phyloP scores from a whole-genome alignment of 2,329 filamentous ascomycete species.

The Ophiocordyceps camponoti-floridani region DNA sequence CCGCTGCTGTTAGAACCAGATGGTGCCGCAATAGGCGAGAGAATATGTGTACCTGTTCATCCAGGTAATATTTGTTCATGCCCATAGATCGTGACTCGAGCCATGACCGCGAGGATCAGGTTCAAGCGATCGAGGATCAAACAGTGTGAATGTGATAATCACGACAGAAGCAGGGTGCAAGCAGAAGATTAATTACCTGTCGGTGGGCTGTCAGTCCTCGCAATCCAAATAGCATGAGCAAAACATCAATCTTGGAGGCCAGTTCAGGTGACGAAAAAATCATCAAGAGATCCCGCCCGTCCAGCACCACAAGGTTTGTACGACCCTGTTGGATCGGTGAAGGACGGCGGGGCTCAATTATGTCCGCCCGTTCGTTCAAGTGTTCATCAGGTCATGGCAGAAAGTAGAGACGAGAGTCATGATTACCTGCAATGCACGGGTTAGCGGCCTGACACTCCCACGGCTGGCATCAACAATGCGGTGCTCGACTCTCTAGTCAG shows the following conservation, averaged over 20 bases:
- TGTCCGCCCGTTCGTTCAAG: slow-evolving; percentile 57
- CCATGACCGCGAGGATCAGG: slow-evolving; percentile 9
- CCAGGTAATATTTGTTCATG: background rate
- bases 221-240: slow-evolving; percentile 2
- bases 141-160: slow-evolving; percentile 38
- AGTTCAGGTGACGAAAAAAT: slow-evolving; percentile 48
- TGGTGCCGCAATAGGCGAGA: background rate
- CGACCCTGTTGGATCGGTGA: slow-evolving; percentile 34
- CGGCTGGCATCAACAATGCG: background rate
- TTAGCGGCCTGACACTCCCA: slow-evolving; percentile 14
- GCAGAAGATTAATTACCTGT: slow-evolving; percentile 13
- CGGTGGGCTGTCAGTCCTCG: slow-evolving; percentile 13
- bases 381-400: slow-evolving; percentile 35
- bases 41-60: slow-evolving; percentile 24
- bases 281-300: slow-evolving; percentile 39
- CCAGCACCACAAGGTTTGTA: slow-evolving; percentile 43
- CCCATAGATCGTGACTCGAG: background rate
- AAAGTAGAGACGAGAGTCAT: background rate
- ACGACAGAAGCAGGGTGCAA: background rate
- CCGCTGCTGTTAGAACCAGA: background rate
- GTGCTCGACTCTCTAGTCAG: slow-evolving; percentile 29
- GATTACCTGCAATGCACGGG: slow-evolving; percentile 23
- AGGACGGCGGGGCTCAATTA: slow-evolving; percentile 35
- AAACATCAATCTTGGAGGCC: slow-evolving; percentile 9
- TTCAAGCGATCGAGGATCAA: slow-evolving; percentile 26